These are phyloP conservation scores for Colletotrichum sp. DNA, from an alignment of 2,329 filamentous ascomycete species.

Conservation along the genomic window DNA sequence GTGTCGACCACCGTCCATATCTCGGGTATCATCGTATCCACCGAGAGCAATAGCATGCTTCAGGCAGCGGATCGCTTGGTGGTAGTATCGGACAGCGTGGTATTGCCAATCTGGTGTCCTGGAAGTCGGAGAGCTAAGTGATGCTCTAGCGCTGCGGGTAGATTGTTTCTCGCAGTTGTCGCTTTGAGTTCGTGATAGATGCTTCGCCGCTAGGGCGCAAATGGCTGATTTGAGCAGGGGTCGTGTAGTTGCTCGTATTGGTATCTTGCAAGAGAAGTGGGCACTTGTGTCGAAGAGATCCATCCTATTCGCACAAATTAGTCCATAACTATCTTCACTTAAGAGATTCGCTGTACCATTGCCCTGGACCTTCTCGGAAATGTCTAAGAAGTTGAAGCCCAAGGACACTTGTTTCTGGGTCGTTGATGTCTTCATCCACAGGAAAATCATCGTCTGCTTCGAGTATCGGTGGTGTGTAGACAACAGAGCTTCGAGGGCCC, in stretches of 20 bases:
- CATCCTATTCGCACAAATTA: conserved; percentile 37
- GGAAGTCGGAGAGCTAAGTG: not conserved
- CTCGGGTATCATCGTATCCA: not conserved
- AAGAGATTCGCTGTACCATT: not conserved
- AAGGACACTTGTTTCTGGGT: not conserved
- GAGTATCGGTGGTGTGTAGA: not conserved
- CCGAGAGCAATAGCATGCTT: conserved; percentile 32
- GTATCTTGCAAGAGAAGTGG: conserved; percentile 66
- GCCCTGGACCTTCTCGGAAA: conserved; percentile 4
- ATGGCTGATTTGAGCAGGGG: conserved; percentile 51
- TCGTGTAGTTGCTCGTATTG: conserved; percentile 57
- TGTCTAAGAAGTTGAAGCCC: not conserved
- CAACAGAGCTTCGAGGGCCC: not conserved
- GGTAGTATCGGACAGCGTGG: not conserved
- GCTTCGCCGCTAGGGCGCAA: conserved; percentile 68
- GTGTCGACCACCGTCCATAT: conserved; percentile 34
- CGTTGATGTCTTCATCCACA: not conserved
- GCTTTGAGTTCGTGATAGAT: conserved; percentile 65
- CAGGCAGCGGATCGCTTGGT: conserved; percentile 35
- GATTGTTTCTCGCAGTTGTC: conserved; percentile 45
- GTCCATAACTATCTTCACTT: not conserved
- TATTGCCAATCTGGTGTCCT: not conserved
- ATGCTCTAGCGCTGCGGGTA: conserved; percentile 53
- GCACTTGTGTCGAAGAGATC: conserved; percentile 59
- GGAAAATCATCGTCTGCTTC: not conserved